phyloP scores from a whole-genome alignment of 768 basidiomycete genomes.

The Boletus vinaceobasis region DNA sequence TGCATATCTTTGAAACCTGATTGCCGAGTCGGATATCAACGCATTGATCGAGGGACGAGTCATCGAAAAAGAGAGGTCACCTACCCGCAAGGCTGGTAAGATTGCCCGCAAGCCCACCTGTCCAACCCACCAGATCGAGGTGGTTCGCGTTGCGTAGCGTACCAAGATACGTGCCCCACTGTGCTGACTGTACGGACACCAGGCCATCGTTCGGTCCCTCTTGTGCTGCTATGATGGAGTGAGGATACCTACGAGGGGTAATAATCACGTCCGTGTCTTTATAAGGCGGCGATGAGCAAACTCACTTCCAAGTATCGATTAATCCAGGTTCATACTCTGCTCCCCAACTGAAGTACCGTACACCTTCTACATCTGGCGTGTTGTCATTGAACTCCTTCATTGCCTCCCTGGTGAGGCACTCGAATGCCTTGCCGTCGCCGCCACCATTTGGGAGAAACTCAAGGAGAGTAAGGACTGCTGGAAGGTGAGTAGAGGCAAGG shows the following conservation, averaged over 20 bases:
- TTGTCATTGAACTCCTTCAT: constrained; percentile 90
- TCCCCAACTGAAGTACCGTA: constrained; percentile 95
- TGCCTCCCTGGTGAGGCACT: constrained; percentile 75
- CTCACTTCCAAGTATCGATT: constrained; percentile 83
- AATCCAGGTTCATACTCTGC: constrained; percentile 85
- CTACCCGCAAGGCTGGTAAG: constrained; percentile 22
- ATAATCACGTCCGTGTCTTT: background rate
- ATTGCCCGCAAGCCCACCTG: constrained; percentile 36
- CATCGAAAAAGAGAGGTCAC: background rate
- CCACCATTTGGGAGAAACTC: constrained; percentile 88
- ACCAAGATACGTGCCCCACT: constrained; percentile 96
- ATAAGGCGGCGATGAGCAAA: background rate
- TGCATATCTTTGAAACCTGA: constrained; percentile 71
- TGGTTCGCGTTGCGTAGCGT: constrained; percentile 90
- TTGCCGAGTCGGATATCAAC: background rate
- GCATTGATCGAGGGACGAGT: background rate
- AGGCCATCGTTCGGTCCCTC: constrained; percentile 96
- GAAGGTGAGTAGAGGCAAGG: constrained; percentile 64
- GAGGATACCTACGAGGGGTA: constrained; percentile 48
- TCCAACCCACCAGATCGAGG: constrained; percentile 91
- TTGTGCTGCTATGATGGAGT: constrained; percentile 75
- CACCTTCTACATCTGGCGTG: constrained; percentile 72
- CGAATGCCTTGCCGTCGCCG: constrained; percentile 93
- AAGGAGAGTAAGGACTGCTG: constrained; percentile 68
- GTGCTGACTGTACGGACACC: constrained; percentile 81